Evolutionary conservation across 176 grass and related monocot species (phyloP).

Genomic region (Otatea glauca): DNA sequence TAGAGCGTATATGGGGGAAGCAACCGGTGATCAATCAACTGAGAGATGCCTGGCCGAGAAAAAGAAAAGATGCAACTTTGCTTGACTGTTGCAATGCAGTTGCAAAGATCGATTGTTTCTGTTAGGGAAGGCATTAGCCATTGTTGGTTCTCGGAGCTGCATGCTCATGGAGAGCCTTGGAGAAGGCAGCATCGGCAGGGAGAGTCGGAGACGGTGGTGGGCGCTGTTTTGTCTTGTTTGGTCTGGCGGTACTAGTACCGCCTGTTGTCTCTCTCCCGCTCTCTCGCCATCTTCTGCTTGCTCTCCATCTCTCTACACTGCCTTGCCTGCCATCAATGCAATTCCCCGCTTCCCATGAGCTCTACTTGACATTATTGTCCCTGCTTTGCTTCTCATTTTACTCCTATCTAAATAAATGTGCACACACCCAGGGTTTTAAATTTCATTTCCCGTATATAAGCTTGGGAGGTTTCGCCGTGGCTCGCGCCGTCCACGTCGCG

Average conservation of each 20-base stretch:
- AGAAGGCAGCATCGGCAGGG: background rate
- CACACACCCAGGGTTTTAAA: too few relatives aligned
- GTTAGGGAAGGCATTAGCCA: background rate
- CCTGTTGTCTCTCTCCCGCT: too few relatives aligned
- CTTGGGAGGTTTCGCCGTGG: too few relatives aligned
- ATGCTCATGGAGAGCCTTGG: background rate
- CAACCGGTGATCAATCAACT: background rate
- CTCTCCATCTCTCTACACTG: background rate
- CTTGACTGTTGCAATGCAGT: background rate
- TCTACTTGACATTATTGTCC: constrained; percentile 6
- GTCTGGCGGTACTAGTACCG: background rate
- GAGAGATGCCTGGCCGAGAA: background rate
- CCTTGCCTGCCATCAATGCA: constrained; percentile 40
- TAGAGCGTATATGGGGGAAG: background rate
- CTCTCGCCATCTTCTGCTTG: background rate
- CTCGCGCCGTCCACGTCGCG: too few relatives aligned
- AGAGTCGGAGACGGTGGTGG: background rate
- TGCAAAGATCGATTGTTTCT: background rate
- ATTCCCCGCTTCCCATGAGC: constrained; percentile 25
- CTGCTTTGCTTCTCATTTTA: background rate
- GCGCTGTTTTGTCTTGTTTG: background rate
- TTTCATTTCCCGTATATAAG: too few relatives aligned
- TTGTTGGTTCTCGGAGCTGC: background rate
- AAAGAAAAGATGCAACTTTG: background rate
- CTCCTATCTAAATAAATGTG: constrained; percentile 12